A percentile compares a stretch with the other conserved stretches of the same genome.
Conservation (phyloP, 2,329 filamentous ascomycete genomes). For the Cladosporium sp. region DNA sequence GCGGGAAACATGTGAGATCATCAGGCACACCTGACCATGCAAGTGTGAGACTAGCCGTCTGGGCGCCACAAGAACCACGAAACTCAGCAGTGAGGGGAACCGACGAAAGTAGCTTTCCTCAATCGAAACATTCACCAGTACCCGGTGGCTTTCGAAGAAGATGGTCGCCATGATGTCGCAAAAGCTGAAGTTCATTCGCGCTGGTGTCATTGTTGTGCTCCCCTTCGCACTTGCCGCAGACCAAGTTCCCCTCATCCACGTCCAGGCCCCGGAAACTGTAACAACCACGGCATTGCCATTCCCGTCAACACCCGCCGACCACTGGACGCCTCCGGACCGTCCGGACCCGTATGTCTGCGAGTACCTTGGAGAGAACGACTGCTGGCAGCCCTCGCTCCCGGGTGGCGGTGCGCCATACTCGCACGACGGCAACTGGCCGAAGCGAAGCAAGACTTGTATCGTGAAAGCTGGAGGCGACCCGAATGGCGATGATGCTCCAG, state of each 20-base stretch:
- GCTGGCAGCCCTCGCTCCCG: constrained; percentile 27
- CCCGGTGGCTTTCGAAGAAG: neutral
- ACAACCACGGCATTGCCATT: constrained; percentile 21
- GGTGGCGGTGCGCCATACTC: constrained; percentile 26
- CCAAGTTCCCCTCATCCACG: neutral
- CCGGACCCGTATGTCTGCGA: constrained; percentile 31
- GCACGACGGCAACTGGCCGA: constrained; percentile 27
- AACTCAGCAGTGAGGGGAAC: constrained; percentile 9
- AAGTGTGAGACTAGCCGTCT: neutral
- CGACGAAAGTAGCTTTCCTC: neutral
- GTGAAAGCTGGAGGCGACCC: constrained; percentile 23
- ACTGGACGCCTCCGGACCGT: constrained; percentile 27
- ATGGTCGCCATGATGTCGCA: neutral
- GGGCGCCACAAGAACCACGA: constrained; percentile 3
- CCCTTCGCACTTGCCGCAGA: neutral
- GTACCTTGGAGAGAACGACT: constrained; percentile 29
- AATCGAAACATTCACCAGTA: neutral
- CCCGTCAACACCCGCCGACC: constrained; percentile 19
- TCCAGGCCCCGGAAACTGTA: constrained; percentile 2
- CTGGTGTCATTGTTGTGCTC: neutral
- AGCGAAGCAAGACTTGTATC: constrained; percentile 26
- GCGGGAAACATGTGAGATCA: constrained; percentile 9
- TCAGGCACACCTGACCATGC: constrained; percentile 11
- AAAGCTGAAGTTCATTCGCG: neutral
- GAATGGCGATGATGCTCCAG: constrained; percentile 50